Percentiles rank a stretch among this genome's conserved stretches.
Conservation (phyloP, 306 rosid species). For the Vicia sativa region DNA sequence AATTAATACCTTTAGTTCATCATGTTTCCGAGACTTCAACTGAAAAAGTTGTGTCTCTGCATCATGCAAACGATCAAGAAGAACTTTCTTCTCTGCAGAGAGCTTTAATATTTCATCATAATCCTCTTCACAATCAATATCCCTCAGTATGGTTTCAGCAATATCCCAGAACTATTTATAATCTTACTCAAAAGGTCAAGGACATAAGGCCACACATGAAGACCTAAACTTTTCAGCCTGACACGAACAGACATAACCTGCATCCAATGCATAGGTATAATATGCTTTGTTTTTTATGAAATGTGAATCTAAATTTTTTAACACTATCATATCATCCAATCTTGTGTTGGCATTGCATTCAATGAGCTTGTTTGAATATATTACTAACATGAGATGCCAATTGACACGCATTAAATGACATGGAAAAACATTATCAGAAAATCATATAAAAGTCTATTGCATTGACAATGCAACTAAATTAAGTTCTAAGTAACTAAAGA, state of each 20-base stretch:
- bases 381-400: constrained; percentile 22
- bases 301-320: not conserved
- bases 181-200: constrained; percentile 89
- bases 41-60: constrained; percentile 86
- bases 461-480: constrained; percentile 13
- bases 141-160: constrained; percentile 92
- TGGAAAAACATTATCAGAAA: constrained; percentile 21
- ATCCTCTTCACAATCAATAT: constrained; percentile 88
- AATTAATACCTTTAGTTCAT: constrained; percentile 79
- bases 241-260: constrained; percentile 90
- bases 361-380: constrained; percentile 26
- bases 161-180: constrained; percentile 99
- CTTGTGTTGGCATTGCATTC: not conserved
- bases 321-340: constrained; percentile 17
- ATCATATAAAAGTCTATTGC: not conserved
- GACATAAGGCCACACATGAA: constrained; percentile 83
- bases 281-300: constrained; percentile 24
- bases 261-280: constrained; percentile 32
- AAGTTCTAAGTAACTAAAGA: constrained; percentile 10
- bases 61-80: constrained; percentile 91
- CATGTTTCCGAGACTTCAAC: constrained; percentile 92
- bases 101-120: constrained; percentile 71
- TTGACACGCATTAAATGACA: constrained; percentile 30
- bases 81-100: constrained; percentile 79
- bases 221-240: constrained; percentile 82